Base-by-base conservation (phyloP, 2,329 filamentous ascomycete genomes). In the Talaromyces sp. region DNA sequence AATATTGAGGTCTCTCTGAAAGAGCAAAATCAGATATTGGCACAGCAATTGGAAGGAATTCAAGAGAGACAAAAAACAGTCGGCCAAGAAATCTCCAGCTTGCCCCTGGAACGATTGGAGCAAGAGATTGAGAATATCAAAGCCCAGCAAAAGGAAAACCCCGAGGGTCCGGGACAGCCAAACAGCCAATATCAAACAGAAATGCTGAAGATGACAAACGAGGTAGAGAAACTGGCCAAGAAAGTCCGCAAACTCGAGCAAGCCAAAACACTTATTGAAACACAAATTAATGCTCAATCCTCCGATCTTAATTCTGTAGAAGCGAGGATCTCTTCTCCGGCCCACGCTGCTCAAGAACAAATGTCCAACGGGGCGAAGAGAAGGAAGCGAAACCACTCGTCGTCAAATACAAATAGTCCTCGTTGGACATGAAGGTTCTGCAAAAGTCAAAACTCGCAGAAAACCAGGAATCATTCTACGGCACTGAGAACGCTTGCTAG, bases 71-170 rank as follows among this genome's bases (percentile, higher is more conserved):
- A 29, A 29, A 52, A 27, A 13, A 13, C 49, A 7, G 6, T 17
- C 14, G 27, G 31, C 11, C 49, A n/a, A n/a, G 19, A 29, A 4
- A n/a, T 52, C 6, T 14, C 8, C 17, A 46, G 21, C 4, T 21
- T 19, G 19, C 21, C 43, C 19, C 26, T 26, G 8, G 26, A 27
- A 29, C 24, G 21, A 14, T 8, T 52, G 6, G 13, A 52, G 6
- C 49, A 55, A 17, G 21, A 62, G 26, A 53, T 68, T 24, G 50
- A 65, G 32, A 56, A 29, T 14, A 55, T 68, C 8, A 52, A 27
- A 14, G 41, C 38, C 13, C 55, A 65, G 24, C n/a, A 63, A 9
- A 50, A 41, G 9, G 55, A 61, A 51, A 13, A 60, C 7, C 11
- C 49, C 17, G 49, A 29, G 26, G 49, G 13, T 10, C 13, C 24